Base-by-base conservation (phyloP, 148 eudicot genomes). In the Vaccinium macrocarpon region DNA sequence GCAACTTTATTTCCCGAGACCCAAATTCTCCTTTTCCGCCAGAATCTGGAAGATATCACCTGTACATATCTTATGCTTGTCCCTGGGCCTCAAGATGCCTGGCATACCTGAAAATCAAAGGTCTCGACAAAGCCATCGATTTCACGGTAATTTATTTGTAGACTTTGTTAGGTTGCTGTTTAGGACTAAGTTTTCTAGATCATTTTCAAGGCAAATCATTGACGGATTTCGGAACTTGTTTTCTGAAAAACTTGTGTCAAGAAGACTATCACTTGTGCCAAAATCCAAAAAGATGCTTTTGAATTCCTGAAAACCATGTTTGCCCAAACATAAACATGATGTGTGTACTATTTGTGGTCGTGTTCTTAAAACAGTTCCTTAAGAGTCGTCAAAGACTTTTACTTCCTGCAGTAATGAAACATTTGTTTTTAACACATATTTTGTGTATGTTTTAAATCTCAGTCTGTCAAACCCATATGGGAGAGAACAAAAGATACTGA, bases 71-170 rank as follows among this genome's bases (percentile, higher is more conserved):
- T 13, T 96, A 94, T 87, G 99, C 97, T 27, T 96, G 99, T 87
- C 98, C 99, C 21, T 96, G 97, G 98, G 97, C 99, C 50, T 89
- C 90, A 52, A 89, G 99, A 82, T 96, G 99, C 79, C 91, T 93
- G 49, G 89, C 97, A 51, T 84, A 86, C 86, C 85, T 96, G 76
- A 91, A 95, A 86, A 88, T 95, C 57, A 94, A 95, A 90, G 97
- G 99, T 72, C 97, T 96, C 27, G 94, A 92, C 35, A 90, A 92
- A 81, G 97, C 92, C 77, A 92, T 96, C 88, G 85, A 92, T 88
- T 92, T 89, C 89, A 83, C 92, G 62, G 98, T 94, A 89, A 91
- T 87, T 74, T 66, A 42, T 70, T 19, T 12, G 48, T 12, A 27
- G 77, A 18, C 5, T 70, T 29, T 46, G 13, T 71, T 2, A 16